These are phyloP conservation scores for Aureobasidium musti DNA, from an alignment of 2,329 filamentous ascomycete species.

Conservation along the genomic window DNA sequence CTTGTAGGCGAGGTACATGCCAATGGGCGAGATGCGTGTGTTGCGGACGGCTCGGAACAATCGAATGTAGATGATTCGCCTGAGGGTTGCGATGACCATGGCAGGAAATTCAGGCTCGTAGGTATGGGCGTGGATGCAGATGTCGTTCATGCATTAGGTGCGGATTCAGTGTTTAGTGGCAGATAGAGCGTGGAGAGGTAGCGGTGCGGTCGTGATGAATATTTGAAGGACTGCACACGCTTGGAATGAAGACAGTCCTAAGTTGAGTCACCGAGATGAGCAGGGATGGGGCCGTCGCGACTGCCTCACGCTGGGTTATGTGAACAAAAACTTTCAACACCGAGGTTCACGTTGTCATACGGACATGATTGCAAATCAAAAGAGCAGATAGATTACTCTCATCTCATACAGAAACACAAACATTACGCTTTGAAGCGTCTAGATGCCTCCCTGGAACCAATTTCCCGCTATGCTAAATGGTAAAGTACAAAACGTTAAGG, in stretches of 20 bases:
- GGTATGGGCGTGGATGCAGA: not conserved
- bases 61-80: constrained; percentile 12
- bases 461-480: constrained; percentile 31
- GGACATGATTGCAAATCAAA: not conserved
- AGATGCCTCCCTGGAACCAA: constrained; percentile 7
- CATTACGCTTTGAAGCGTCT: constrained; percentile 6
- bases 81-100: constrained; percentile 19
- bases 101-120: constrained; percentile 2
- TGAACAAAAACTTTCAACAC: not conserved
- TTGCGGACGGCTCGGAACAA: constrained; percentile 27
- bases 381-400: constrained; percentile 6
- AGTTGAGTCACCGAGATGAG: not conserved
- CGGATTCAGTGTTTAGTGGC: not conserved
- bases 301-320: not conserved
- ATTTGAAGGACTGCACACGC: not conserved
- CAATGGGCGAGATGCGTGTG: constrained; percentile 32
- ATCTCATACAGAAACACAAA: not conserved
- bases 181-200: not conserved
- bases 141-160: constrained; percentile 14
- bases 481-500: constrained; percentile 30
- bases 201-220: not conserved
- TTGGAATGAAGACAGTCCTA: not conserved
- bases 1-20: constrained; percentile 32
- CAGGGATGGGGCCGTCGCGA: not conserved
- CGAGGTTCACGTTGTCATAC: not conserved